Evolutionary conservation across 805 yeast species (phyloP), one percentile per base, ranked within the genome.

Genomic region (Yamadazyma akitaensis): DNA sequence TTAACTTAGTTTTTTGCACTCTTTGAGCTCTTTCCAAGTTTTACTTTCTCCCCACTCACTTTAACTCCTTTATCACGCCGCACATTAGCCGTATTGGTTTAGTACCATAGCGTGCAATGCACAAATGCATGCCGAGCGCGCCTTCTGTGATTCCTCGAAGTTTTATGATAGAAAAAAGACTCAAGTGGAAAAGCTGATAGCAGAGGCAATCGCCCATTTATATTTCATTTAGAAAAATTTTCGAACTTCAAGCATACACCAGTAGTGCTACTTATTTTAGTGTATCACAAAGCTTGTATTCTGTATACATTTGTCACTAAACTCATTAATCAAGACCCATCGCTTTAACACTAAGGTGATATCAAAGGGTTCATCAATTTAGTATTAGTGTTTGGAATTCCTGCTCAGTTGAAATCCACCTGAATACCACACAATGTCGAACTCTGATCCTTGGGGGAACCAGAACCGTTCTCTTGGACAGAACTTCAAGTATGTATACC

Each of bases 391-490:
- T 28, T 28, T 5, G 32, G 10, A 11, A 28, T 11, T 9, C 32
- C 32, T 11, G 32, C 32, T 28, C 32, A 33, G 19, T 16, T 33
- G 5, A 4, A 33, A 13, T 28, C 4, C n/a, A 28, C 10, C 32
- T 9, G 9, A 12, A 33, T 4, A 33, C 37, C 13, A 17, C 32
- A 14, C 4, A 24, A 70, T 70, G 76, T 54, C 74, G 39, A 68
- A 65, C 51, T 71, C 63, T 47, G 74, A 70, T 48, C 72, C 68
- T 51, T 71, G 76, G 75, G 63, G 63, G 42, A 66, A 58, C 51
- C 74, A 68, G 48, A 72, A 66, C 51, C 65, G 72, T 46, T 73
- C 75, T 5, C 57, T 71, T 43, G 68, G 70, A 32, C 76, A 67
- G 55, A 68, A 62, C 44, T 70, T 67, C 59, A 70, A 67, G 76